Evolutionary conservation across 192 early-diverging fungal species (phyloP).

Genomic region (Coemansia sp.): DNA sequence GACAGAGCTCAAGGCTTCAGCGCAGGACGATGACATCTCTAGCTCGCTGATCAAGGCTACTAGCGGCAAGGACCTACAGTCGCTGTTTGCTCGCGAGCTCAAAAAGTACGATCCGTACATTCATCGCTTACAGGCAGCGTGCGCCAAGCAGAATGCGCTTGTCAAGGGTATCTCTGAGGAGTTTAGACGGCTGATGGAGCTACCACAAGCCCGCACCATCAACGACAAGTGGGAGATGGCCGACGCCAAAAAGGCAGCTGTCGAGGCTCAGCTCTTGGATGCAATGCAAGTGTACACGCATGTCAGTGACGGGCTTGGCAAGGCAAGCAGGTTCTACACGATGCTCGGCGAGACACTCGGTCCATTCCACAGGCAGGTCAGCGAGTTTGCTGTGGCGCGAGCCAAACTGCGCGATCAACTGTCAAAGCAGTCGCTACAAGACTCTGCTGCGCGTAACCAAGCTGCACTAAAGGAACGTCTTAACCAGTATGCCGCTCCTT

Average conservation of each 20-base stretch:
- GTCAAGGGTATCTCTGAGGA: constrained; percentile 72
- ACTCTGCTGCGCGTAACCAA: constrained; percentile 58
- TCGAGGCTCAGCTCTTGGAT: constrained; percentile 67
- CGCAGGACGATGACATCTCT: constrained; percentile 85
- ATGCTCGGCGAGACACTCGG: constrained; percentile 54
- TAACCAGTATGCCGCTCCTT: constrained; percentile 42
- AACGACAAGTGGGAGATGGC: constrained; percentile 67
- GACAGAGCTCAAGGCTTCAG: constrained; percentile 50
- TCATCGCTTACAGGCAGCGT: constrained; percentile 67
- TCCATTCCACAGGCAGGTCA: constrained; percentile 44
- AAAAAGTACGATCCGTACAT: constrained; percentile 84
- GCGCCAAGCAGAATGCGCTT: constrained; percentile 70
- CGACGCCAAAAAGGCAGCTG: constrained; percentile 59
- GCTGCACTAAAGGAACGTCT: constrained; percentile 59
- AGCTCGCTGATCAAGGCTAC: constrained; percentile 33
- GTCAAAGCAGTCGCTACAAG: constrained; percentile 50
- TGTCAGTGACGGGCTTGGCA: constrained; percentile 59
- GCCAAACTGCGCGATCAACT: constrained; percentile 56
- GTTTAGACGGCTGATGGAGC: constrained; percentile 72
- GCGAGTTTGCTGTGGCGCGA: constrained; percentile 57
- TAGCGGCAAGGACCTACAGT: constrained; percentile 78
- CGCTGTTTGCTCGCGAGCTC: constrained; percentile 87
- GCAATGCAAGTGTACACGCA: constrained; percentile 65
- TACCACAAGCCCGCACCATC: constrained; percentile 63
- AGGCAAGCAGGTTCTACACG: constrained; percentile 61